A percentile compares a stretch with the other conserved stretches of the same genome.
Evolutionary conservation across 148 eudicot species (phyloP).

Genomic region (Cornus florida): DNA sequence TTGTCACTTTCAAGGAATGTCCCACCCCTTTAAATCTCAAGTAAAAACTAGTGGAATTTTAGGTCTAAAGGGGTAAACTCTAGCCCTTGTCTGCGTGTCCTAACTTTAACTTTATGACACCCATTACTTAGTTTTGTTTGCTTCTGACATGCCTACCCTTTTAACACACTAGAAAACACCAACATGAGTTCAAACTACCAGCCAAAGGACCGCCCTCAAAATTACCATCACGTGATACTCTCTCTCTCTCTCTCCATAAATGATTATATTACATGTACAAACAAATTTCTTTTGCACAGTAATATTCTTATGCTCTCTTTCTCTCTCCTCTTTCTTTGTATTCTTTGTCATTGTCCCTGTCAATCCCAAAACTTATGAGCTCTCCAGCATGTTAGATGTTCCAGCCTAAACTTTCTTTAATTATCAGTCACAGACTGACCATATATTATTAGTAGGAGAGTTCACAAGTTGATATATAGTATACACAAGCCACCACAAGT

Average conservation of each 20-base stretch:
- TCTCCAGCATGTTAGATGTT: not conserved
- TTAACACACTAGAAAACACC: not conserved
- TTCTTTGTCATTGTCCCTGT: not conserved
- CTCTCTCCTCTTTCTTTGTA: not conserved
- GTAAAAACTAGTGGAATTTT: not conserved
- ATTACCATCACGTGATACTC: not conserved
- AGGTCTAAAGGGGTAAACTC: not conserved
- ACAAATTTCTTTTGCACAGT: not conserved
- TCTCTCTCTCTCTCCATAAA: not conserved
- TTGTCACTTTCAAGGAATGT: not conserved
- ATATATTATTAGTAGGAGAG: not conserved
- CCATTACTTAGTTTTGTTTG: not conserved
- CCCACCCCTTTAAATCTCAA: not conserved
- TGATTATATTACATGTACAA: not conserved
- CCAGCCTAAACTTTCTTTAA: not conserved
- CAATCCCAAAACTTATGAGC: not conserved
- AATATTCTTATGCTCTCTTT: not conserved
- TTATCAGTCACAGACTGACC: not conserved
- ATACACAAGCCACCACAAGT: not conserved
- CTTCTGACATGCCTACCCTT: not conserved
- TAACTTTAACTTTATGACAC: not conserved
- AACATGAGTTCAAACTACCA: not conserved
- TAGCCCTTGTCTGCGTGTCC: not conserved
- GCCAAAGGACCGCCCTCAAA: not conserved
- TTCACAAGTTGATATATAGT: not conserved